Percentiles rank a stretch among this genome's conserved stretches.
phyloP scores from a whole-genome alignment of 805 yeast genomes.

The Brettanomyces sp. region DNA sequence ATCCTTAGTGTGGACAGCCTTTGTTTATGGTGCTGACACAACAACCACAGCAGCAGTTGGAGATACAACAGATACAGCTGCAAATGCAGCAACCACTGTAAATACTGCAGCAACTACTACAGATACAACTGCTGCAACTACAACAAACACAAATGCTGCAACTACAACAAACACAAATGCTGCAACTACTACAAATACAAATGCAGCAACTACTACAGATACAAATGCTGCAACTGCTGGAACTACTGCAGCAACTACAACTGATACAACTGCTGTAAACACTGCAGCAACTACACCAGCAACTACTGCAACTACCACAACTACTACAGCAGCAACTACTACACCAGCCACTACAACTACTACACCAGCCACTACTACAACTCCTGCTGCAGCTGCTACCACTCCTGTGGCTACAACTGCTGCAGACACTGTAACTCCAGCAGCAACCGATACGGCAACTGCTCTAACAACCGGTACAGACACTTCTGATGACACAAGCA shows the following conservation, averaged over 20 bases:
- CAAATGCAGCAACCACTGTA: slow-evolving; percentile 27
- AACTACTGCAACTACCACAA: slow-evolving; percentile 6
- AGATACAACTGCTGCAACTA: slow-evolving; percentile 2
- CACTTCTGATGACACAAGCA: slow-evolving; percentile 1
- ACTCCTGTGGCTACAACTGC: slow-evolving; percentile 3
- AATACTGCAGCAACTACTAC: slow-evolving; percentile 2
- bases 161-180: slow-evolving; percentile 3
- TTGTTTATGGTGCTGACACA: slow-evolving; percentile 1
- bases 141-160: slow-evolving; percentile 2
- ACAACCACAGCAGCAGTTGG: slow-evolving; percentile 6
- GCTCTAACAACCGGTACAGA: slow-evolving; percentile 4
- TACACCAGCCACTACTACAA: slow-evolving; percentile 22
- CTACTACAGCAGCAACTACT: slow-evolving; percentile 4
- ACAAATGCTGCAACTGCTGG: slow-evolving; percentile 15
- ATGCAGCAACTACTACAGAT: slow-evolving; percentile 39
- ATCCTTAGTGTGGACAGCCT: background rate
- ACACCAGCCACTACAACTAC: slow-evolving; percentile 14
- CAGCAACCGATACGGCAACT: slow-evolving; percentile 4
- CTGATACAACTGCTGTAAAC: slow-evolving; percentile 5
- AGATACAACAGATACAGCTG: slow-evolving; percentile 6
- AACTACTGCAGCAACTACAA: slow-evolving; percentile 2
- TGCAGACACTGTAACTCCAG: slow-evolving; percentile 2
- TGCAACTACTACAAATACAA: slow-evolving; percentile 7
- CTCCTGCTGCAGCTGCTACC: slow-evolving; percentile 40
- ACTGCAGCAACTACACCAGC: slow-evolving; percentile 28